A percentile compares a stretch with the other conserved stretches of the same genome.
Evolutionary conservation across 495 filamentous ascomycete species (phyloP).

Genomic region (Pyrenopolyporus hunteri): DNA sequence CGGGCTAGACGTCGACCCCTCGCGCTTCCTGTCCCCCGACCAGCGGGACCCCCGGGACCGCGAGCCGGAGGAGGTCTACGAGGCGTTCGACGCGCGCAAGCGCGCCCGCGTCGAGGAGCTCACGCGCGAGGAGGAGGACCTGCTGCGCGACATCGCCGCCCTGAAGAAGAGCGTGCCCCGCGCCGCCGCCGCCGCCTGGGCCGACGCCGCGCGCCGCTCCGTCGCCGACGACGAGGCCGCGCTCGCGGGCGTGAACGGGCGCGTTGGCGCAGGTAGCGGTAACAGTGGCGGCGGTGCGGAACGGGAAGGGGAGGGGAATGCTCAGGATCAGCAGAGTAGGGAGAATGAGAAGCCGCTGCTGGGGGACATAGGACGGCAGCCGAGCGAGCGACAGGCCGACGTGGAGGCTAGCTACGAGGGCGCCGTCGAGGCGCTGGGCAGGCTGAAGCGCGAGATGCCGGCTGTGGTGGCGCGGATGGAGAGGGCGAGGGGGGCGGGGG

Average conservation of each 20-base stretch:
- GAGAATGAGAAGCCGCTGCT: slow-evolving; percentile 36
- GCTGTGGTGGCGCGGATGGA: slow-evolving; percentile 79
- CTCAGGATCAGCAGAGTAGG: no score
- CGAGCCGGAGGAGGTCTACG: slow-evolving; percentile 65
- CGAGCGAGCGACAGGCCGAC: slow-evolving; percentile 56
- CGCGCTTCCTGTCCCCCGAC: slow-evolving; percentile 50
- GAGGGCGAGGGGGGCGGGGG: slow-evolving; percentile 72
- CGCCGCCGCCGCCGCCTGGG: slow-evolving; percentile 61
- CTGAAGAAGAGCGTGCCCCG: slow-evolving; percentile 72
- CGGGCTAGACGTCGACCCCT: slow-evolving; percentile 63
- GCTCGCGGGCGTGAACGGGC: slow-evolving; percentile 41
- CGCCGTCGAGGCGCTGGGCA: slow-evolving; percentile 59
- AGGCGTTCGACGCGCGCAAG: slow-evolving; percentile 75
- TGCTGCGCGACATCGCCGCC: slow-evolving; percentile 73
- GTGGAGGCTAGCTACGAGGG: slow-evolving; percentile 58
- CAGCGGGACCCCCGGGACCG: slow-evolving; percentile 40
- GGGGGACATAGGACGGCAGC: slow-evolving; percentile 31
- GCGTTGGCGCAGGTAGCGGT: slow-evolving; percentile 27
- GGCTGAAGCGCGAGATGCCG: slow-evolving; percentile 66
- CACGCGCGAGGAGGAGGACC: slow-evolving; percentile 71
- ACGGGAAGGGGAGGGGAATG: no score
- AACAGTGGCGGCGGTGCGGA: slow-evolving; percentile 32
- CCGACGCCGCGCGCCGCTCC: slow-evolving; percentile 53
- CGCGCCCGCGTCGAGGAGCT: slow-evolving; percentile 69
- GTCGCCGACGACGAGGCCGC: slow-evolving; percentile 57